A percentile compares a stretch with the other conserved stretches of the same genome.
Evolutionary conservation across 1,284 basidiomycete genomes (phyloP).

Genomic region (Ceratobasidium sp.): DNA sequence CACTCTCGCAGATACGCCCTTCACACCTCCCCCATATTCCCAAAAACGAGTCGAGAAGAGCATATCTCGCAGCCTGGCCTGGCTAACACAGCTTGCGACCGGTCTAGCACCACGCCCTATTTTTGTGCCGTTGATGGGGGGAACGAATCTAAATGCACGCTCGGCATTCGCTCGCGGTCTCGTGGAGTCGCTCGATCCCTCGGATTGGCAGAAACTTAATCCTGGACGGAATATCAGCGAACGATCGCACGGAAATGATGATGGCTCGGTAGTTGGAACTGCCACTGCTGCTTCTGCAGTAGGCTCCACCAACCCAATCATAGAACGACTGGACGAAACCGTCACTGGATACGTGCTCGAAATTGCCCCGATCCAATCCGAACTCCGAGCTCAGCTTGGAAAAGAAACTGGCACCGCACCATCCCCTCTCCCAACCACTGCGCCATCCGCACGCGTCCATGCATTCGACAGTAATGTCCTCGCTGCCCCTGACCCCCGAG

Average conservation of each 20-base stretch:
- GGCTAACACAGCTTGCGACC: conserved; percentile 63
- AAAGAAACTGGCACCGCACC: conserved; percentile 14
- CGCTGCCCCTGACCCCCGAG: conserved; percentile 66
- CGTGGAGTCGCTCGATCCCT: conserved; percentile 64
- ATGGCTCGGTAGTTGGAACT: conserved; percentile 5
- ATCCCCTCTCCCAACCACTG: conserved; percentile 43
- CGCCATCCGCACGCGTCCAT: conserved; percentile 44
- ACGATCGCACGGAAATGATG: conserved; percentile 49
- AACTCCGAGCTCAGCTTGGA: conserved; percentile 46
- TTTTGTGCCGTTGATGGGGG: conserved; percentile 75
- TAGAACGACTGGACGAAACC: conserved; percentile 67
- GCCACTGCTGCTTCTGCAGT: neutral
- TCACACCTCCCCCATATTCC: conserved; percentile 64
- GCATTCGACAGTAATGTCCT: conserved; percentile 58
- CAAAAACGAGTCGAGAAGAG: conserved; percentile 79
- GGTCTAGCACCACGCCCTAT: conserved; percentile 40
- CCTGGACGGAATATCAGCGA: conserved; percentile 54
- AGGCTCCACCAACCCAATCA: neutral
- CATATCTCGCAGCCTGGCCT: conserved; percentile 70
- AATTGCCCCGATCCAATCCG: conserved; percentile 64
- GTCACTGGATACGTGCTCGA: conserved; percentile 75
- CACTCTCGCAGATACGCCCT: conserved; percentile 75
- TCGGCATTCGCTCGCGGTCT: conserved; percentile 70
- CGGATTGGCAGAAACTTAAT: conserved; percentile 64
- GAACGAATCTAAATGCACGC: conserved; percentile 65